phyloP scores from a whole-genome alignment of 192 early-diverging fungal species.

The Linnemannia hyalina region DNA sequence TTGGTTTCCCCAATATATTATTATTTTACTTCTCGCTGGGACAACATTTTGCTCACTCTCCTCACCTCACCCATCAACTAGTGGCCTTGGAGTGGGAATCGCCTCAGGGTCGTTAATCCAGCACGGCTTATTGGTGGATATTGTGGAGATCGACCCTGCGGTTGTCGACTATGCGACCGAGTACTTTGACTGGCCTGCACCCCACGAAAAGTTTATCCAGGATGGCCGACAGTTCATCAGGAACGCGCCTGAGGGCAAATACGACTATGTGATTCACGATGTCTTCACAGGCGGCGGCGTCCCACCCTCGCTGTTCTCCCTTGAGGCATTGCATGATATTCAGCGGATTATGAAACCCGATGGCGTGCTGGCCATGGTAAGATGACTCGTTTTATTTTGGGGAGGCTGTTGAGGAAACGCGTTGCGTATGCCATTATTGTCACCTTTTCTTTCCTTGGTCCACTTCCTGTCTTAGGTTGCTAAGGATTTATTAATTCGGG shows the following conservation, averaged over 20 bases:
- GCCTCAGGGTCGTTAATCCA: slow-evolving; percentile 75
- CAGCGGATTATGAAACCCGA: slow-evolving; percentile 76
- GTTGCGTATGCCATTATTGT: neutral
- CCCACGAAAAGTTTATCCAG: slow-evolving; percentile 70
- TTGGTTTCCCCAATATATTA: neutral
- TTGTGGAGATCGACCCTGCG: slow-evolving; percentile 88
- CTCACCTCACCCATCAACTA: slow-evolving; percentile 15
- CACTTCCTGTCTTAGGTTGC: neutral
- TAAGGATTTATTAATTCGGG: slow-evolving; percentile 1
- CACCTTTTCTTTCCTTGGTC: neutral
- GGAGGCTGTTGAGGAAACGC: neutral
- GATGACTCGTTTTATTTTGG: slow-evolving; percentile 20
- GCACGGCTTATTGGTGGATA: slow-evolving; percentile 74
- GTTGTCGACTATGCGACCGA: slow-evolving; percentile 76
- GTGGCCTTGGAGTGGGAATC: slow-evolving; percentile 87
- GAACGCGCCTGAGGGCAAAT: slow-evolving; percentile 60
- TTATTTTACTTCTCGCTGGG: neutral
- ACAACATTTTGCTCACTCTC: neutral
- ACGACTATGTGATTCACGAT: slow-evolving; percentile 92
- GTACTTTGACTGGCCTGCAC: slow-evolving; percentile 73
- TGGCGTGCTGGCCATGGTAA: slow-evolving; percentile 84
- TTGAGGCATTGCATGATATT: slow-evolving; percentile 76
- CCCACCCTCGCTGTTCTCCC: slow-evolving; percentile 77
- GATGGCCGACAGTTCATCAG: slow-evolving; percentile 86
- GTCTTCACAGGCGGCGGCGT: slow-evolving; percentile 95